These are phyloP conservation scores for Tribonema minus DNA, from an alignment of 108 stramenopile genomes.

Conservation along the genomic window DNA sequence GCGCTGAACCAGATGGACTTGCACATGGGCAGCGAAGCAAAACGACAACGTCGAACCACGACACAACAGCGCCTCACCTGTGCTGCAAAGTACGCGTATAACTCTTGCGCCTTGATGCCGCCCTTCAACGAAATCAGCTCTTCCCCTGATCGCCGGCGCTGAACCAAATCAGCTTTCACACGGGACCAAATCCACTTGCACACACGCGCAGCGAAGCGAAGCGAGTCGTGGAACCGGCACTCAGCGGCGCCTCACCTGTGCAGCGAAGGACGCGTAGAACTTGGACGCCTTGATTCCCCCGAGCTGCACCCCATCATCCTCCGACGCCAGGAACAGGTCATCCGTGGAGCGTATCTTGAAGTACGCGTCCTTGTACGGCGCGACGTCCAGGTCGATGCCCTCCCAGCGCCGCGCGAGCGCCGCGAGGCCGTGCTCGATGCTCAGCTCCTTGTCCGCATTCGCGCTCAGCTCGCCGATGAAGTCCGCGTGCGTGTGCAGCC, in stretches of 20 bases:
- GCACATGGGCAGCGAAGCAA: no score
- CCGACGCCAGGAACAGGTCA: constrained; percentile 61
- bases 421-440: constrained; percentile 50
- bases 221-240: no score
- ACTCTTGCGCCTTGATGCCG: no score
- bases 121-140: no score
- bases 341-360: constrained; percentile 61
- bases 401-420: constrained; percentile 43
- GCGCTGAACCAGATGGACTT: no score
- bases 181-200: no score
- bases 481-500: constrained; percentile 59
- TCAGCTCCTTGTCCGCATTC: constrained; percentile 66
- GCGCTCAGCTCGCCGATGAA: constrained; percentile 62
- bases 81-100: no score
- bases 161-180: no score
- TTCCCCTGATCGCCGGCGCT: no score
- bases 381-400: constrained; percentile 57
- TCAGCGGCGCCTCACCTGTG: constrained; percentile 6
- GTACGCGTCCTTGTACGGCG: constrained; percentile 62
- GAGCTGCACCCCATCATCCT: constrained; percentile 62
- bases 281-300: constrained; percentile 66
- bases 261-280: constrained; percentile 60
- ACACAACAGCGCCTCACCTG: no score
- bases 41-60: no score
- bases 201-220: no score